phyloP scores from a whole-genome alignment of 1,284 basidiomycete genomes.

The Puccinia triticina region DNA sequence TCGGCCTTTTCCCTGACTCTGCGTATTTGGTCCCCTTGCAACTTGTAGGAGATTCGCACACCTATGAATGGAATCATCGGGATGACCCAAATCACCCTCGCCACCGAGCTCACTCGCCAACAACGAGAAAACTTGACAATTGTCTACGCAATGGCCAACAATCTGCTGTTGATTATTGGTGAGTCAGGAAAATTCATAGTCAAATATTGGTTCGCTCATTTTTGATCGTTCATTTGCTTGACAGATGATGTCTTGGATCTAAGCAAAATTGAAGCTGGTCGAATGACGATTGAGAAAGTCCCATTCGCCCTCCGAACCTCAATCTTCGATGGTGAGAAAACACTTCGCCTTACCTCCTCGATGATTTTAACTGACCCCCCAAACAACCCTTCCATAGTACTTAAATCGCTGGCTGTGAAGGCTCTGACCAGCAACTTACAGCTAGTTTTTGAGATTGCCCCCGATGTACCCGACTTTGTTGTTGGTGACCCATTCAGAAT shows the following conservation, averaged over 20 bases:
- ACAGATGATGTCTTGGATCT: conserved; percentile 93
- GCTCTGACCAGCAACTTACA: conserved; percentile 97
- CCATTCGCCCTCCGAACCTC: conserved; percentile 96
- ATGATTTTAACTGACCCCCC: not conserved
- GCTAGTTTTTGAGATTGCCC: conserved; percentile 93
- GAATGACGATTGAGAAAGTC: conserved; percentile 99
- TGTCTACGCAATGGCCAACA: conserved; percentile 91
- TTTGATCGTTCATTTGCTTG: not conserved
- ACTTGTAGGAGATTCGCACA: conserved; percentile 80
- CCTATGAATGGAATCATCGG: conserved; percentile 99
- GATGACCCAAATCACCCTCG: conserved; percentile 97
- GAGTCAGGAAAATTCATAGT: conserved; percentile 49
- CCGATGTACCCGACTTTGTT: conserved; percentile 92
- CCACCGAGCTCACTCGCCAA: conserved; percentile 82
- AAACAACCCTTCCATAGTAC: conserved; percentile 64
- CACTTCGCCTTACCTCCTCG: not conserved
- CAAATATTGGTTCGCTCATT: not conserved
- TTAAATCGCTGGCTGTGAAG: conserved; percentile 97
- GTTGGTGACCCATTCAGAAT: conserved; percentile 90
- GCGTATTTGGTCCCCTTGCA: conserved; percentile 66
- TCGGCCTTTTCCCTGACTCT: not conserved
- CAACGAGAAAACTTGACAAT: conserved; percentile 93
- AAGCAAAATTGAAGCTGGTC: conserved; percentile 96
- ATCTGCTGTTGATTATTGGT: conserved; percentile 85
- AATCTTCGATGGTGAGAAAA: conserved; percentile 71